Base-by-base conservation (phyloP, 129 eudicot species). In the Dittrichia graveolens region DNA sequence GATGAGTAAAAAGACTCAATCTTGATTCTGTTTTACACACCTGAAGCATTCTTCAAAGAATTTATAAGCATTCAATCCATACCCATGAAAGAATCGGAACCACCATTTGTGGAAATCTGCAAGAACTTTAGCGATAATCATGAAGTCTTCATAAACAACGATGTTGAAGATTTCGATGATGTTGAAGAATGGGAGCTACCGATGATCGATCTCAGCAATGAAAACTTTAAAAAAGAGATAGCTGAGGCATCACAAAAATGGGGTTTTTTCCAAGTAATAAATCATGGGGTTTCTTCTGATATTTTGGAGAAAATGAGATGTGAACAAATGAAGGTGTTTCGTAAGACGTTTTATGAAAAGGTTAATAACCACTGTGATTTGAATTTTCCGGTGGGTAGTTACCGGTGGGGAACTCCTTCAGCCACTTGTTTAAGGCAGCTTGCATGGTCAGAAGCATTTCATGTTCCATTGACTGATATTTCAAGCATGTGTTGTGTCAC, bases 361-460 rank as follows among this genome's bases (percentile, higher is more conserved):
- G 50, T 16, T 14, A 50, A 59, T 4, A 73, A 78, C 74, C 62
- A 72, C 67, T 47, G 65, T 9, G 73, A 62, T 19, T 34, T 77
- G 79, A 83, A 75, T 56, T 69, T 85, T 54, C 89, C 91, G 61
- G 78, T 55, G 0, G 95, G 92, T 3, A 86, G 89, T 72, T 92
- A 92, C 60, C 81, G 94, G 10, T 92, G 94, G 96, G 97, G 97
- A 12, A 72, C 94, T 15, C 97, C 94, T 2, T 50, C 89, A 0
- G 91, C 96, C 3, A 86, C 87, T 59, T 71, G 89, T 43, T 83
- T 86, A 24, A 65, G 14, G 39, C 91, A 92, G 79, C 71, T 89
- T 15, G 83, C 96, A 7, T 92, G 97, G 97, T 89, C 96, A 0
- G 97, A 92, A 73, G 94, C 97, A 13, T 92, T 86, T 73, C 97